Base-by-base conservation (phyloP, 306 rosid species). In the Gynostemma pentaphyllum region DNA sequence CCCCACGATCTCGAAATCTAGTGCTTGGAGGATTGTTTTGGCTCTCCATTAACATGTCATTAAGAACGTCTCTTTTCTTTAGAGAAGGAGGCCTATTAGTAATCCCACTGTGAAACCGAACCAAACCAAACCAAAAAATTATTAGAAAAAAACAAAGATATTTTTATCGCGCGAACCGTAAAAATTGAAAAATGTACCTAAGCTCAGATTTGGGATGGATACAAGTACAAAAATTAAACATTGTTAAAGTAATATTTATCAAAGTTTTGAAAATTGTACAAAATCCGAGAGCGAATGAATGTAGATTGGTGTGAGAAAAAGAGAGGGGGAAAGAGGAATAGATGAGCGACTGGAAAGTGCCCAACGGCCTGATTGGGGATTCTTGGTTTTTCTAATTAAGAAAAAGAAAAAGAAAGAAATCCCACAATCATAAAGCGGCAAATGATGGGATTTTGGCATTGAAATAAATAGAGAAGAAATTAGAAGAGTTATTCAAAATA, bases 1-100 rank as follows among this genome's bases (percentile, higher is more conserved):
- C 87, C 41, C 40, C 71, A 14, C 22, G 73, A 27, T 75, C 81
- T 5, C 62, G 63, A 51, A 76, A 1, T 74, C 26, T 9, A 66
- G 13, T 18, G 72, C n/a, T 37, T 56, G 67, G 48, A 55, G 75
- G 75, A 12, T 73, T 7, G 24, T 40, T 41, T 7, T 13, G n/a
- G 0, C 10, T 1, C 7, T 61, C 66, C 32, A 22, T 15, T 4
- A 24, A n/a, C n/a, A n/a, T 14, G 4, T 12, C 1, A 14, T 61
- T 61, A 21, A 39, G 44, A 2, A 14, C 7, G 2, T 40, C 50
- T 15, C 15, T 14, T 23, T 24, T 61, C 34, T 12, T 32, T 2
- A 32, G 37, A 32, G 37, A 7, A 32, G 37, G n/a, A n/a, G n/a
- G n/a, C n/a, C n/a, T n/a, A n/a, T n/a, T n/a, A n/a, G n/a, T n/a